phyloP scores from a whole-genome alignment of 1,139 yeast genomes.

The Blastobotrys persicus region DNA sequence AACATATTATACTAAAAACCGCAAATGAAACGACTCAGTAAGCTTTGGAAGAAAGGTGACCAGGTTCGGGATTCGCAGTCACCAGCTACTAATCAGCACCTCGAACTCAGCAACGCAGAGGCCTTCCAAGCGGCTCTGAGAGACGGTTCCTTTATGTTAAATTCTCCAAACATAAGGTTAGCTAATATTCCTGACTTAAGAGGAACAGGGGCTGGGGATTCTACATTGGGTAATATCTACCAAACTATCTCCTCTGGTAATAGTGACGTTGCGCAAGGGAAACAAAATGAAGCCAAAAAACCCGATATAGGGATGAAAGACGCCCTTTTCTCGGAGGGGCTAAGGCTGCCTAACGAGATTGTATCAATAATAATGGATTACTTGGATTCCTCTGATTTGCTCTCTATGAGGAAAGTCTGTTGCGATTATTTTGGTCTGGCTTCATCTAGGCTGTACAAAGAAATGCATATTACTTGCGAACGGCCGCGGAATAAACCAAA shows the following conservation, averaged over 20 bases:
- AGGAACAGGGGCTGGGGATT: not conserved
- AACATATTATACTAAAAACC: no score
- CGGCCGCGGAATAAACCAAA: not conserved
- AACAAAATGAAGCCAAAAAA: not conserved
- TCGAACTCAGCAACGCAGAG: not conserved
- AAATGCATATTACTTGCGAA: conserved; percentile 4
- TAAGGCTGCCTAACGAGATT: not conserved
- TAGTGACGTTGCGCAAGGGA: not conserved
- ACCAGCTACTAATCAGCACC: not conserved
- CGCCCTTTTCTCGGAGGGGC: not conserved
- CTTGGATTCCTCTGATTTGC: not conserved
- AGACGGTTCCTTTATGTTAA: not conserved
- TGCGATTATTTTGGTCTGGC: not conserved
- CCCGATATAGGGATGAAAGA: not conserved
- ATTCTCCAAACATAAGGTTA: not conserved
- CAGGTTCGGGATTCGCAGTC: not conserved
- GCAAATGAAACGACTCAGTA: not conserved
- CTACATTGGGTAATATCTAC: not conserved
- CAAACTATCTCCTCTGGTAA: no score
- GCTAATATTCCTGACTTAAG: not conserved
- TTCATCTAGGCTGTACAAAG: not conserved
- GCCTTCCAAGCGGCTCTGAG: not conserved
- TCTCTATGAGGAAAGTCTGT: not conserved
- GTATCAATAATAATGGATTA: not conserved
- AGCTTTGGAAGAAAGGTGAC: not conserved